These are phyloP conservation scores for Dipodascus albidus DNA, from an alignment of 805 yeast species.

Conservation along the genomic window DNA sequence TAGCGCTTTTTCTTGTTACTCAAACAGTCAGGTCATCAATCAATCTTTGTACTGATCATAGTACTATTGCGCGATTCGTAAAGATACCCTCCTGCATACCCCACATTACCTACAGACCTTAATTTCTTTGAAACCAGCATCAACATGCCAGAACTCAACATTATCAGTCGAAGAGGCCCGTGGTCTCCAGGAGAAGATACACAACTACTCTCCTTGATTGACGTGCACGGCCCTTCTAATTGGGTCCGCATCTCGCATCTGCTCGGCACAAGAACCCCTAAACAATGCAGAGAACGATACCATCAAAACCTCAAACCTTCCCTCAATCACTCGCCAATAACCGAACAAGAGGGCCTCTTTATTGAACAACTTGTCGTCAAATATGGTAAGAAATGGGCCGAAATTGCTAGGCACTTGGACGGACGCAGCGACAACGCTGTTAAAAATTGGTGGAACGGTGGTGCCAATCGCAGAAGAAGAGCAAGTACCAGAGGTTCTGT, in stretches of 20 bases:
- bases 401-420: conserved; percentile 74
- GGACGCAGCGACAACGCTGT: conserved; percentile 88
- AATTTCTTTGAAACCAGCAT: neutral
- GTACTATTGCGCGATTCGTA: neutral
- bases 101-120: neutral
- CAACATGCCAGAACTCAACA: neutral
- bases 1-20: no score
- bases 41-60: neutral
- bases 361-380: conserved; percentile 70
- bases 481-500: conserved; percentile 8
- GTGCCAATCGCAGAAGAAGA: conserved; percentile 66
- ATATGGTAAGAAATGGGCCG: conserved; percentile 90
- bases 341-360: conserved; percentile 70
- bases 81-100: neutral
- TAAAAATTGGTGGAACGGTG: conserved; percentile 96
- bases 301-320: conserved; percentile 86
- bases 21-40: no score
- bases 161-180: conserved; percentile 47
- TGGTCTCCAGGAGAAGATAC: conserved; percentile 85
- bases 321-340: conserved; percentile 69
- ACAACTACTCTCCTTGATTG: conserved; percentile 55
- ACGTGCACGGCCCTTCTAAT: conserved; percentile 64
- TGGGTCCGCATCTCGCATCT: conserved; percentile 80
- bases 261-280: conserved; percentile 71
- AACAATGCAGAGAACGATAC: conserved; percentile 84